Percentiles rank a stretch among this genome's conserved stretches.
These are phyloP conservation scores for Kandelia obovata DNA, from an alignment of 345 rosid species.

Conservation along the genomic window DNA sequence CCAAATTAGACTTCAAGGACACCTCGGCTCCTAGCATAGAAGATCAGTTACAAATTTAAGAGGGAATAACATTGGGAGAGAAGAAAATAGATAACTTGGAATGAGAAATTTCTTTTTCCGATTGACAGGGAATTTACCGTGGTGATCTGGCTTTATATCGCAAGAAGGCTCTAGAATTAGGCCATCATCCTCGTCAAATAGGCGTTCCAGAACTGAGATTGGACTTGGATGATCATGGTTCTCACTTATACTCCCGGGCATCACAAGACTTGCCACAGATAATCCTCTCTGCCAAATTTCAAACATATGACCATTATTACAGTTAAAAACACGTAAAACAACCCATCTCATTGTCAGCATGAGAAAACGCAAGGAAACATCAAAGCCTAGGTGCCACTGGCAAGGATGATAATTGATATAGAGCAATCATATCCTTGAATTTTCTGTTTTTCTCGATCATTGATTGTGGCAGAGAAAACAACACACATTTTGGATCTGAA, in stretches of 20 bases:
- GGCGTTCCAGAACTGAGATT: conserved; percentile 70
- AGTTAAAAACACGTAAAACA: neutral
- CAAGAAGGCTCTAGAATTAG: conserved; percentile 37
- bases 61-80: neutral
- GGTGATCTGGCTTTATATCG: conserved; percentile 31
- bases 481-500: neutral
- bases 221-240: conserved; percentile 97
- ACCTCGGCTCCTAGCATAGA: conserved; percentile 41
- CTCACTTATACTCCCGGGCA: conserved; percentile 40
- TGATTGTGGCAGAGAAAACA: neutral
- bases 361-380: neutral
- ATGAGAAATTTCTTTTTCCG: neutral
- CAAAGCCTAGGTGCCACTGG: neutral
- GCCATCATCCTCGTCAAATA: conserved; percentile 64
- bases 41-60: neutral
- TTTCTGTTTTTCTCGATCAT: neutral
- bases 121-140: conserved; percentile 34
- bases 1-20: conserved; percentile 56
- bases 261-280: conserved; percentile 39
- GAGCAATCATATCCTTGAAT: neutral
- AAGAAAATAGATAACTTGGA: neutral
- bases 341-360: too few relatives aligned
- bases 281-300: conserved; percentile 46
- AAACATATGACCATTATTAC: neutral
- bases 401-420: neutral